Percentiles rank a stretch among this genome's conserved stretches.
Evolutionary conservation across 208 protist species (phyloP).

Genomic region (Leptomonas pyrrhocoris): DNA sequence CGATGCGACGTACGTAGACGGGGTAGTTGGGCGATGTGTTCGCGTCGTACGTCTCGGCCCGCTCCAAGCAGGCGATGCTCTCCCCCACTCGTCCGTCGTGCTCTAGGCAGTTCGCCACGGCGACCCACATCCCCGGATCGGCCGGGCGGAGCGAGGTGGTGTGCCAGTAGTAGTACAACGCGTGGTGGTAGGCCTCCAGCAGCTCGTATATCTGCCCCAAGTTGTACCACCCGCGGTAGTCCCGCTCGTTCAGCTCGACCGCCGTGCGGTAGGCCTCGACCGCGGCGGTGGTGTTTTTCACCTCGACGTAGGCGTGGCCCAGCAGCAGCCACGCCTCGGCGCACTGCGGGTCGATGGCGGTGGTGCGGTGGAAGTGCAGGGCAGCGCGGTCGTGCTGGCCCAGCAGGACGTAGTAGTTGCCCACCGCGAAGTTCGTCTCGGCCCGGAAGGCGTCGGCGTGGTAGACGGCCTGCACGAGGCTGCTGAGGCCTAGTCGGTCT

Average conservation of each 20-base stretch:
- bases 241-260: constrained; percentile 91
- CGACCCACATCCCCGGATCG: constrained; percentile 95
- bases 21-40: constrained; percentile 53
- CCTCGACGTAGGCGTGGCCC: constrained; percentile 97
- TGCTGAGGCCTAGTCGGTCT: constrained; percentile 84
- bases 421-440: constrained; percentile 97
- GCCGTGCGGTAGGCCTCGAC: constrained; percentile 96
- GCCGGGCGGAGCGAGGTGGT: constrained; percentile 92
- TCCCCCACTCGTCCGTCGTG: constrained; percentile 71
- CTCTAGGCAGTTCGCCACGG: constrained; percentile 81
- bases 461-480: constrained; percentile 93
- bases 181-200: constrained; percentile 94
- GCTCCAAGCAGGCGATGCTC: constrained; percentile 77
- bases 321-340: constrained; percentile 96
- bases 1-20: constrained; percentile 66
- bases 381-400: constrained; percentile 95
- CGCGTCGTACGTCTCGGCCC: constrained; percentile 69
- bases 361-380: constrained; percentile 93
- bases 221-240: constrained; percentile 97
- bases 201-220: constrained; percentile 98
- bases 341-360: constrained; percentile 88
- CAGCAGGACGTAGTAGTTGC: constrained; percentile 97
- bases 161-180: constrained; percentile 97
- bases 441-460: constrained; percentile 94
- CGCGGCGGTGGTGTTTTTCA: constrained; percentile 94